These are phyloP conservation scores for Xylaria sp. DNA, from an alignment of 495 filamentous ascomycete species.

Conservation along the genomic window DNA sequence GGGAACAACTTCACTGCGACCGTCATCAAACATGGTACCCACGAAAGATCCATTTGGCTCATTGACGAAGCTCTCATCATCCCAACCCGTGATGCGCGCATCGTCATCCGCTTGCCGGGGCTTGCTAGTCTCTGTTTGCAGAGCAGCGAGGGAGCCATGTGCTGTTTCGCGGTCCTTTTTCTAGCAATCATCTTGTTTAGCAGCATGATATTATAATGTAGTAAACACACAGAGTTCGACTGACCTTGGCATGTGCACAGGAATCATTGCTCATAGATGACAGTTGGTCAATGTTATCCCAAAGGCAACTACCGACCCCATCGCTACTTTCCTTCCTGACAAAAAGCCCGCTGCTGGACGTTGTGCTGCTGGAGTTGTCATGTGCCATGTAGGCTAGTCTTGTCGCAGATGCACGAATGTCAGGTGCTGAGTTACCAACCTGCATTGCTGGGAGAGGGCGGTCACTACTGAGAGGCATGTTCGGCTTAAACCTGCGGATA, in stretches of 20 bases:
- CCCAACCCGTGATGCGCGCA: not conserved
- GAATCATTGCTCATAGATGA: not conserved
- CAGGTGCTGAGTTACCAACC: not conserved
- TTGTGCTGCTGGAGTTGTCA: not conserved
- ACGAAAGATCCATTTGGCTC: constrained; percentile 11
- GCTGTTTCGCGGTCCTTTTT: not conserved
- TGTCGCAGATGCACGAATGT: not conserved
- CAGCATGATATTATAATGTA: not conserved
- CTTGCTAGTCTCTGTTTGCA: constrained; percentile 10
- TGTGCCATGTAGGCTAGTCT: not conserved
- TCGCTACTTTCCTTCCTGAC: not conserved
- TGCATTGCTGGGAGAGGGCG: too few species aligned
- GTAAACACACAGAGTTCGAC: not conserved
- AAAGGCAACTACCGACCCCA: not conserved
- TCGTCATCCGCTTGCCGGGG: not conserved
- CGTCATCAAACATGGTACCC: not conserved
- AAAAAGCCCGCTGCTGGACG: not conserved
- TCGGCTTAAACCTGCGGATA: not conserved
- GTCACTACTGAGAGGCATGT: not conserved
- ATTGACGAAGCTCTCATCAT: constrained; percentile 11
- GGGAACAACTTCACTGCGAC: not conserved
- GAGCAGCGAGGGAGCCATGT: constrained; percentile 3
- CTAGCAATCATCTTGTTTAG: not conserved
- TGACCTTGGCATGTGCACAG: not conserved
- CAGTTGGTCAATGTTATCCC: constrained; percentile 2